These are phyloP conservation scores for Podaxis rugospora DNA, from an alignment of 768 basidiomycete species.

Conservation along the genomic window DNA sequence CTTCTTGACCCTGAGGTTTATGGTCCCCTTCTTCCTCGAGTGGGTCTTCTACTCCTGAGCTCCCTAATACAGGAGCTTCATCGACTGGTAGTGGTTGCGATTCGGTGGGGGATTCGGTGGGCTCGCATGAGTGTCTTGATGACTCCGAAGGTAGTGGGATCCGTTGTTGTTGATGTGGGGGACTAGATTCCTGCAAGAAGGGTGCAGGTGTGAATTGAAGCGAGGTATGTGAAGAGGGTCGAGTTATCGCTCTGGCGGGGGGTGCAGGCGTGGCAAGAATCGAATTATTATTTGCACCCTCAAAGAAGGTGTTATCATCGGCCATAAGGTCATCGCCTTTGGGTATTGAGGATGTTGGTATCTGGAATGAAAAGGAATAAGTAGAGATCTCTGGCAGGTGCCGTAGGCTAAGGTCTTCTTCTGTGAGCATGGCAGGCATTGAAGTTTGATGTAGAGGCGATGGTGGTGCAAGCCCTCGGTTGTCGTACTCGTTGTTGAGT, in stretches of 20 bases:
- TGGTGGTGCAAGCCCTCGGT: background rate
- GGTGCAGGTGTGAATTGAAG: slow-evolving; percentile 39
- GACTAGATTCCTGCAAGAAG: slow-evolving; percentile 3
- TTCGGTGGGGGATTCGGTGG: background rate
- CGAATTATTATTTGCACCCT: slow-evolving; percentile 29
- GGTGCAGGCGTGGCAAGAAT: slow-evolving; percentile 30
- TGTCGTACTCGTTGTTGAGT: background rate
- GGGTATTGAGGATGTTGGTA: slow-evolving; percentile 33
- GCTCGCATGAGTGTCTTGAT: background rate
- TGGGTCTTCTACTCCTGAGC: background rate
- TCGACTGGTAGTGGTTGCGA: slow-evolving; percentile 1
- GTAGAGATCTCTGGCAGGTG: slow-evolving; percentile 53
- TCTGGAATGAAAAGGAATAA: slow-evolving; percentile 52
- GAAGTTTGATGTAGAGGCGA: background rate
- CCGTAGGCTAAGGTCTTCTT: slow-evolving; percentile 42
- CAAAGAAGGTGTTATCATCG: slow-evolving; percentile 45
- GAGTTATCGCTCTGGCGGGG: slow-evolving; percentile 19
- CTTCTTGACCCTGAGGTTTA: slow-evolving; percentile 7
- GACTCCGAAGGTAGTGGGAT: background rate
- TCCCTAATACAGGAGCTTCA: slow-evolving; percentile 1
- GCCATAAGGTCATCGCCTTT: slow-evolving; percentile 48
- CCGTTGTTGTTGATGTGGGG: slow-evolving; percentile 1
- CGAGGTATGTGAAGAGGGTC: slow-evolving; percentile 29
- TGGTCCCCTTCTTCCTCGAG: background rate
- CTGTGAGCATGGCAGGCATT: slow-evolving; percentile 19